A percentile compares a stretch with the other conserved stretches of the same genome.
Conservation (phyloP, 1,284 basidiomycete species). For the Sphagnurus paluster region DNA sequence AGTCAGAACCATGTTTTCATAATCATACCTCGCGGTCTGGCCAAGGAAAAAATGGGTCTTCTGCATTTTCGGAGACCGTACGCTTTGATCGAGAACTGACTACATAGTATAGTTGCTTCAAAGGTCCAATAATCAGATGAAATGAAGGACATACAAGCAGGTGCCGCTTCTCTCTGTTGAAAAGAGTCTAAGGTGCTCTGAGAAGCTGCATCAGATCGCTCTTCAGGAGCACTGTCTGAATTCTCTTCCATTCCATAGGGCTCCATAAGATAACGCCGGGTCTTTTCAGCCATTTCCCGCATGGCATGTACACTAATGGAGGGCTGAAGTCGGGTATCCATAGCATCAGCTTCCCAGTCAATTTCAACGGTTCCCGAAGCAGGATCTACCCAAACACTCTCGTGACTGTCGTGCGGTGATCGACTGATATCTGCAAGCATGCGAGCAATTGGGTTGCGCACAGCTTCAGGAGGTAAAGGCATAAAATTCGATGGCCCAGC, state of each 20-base stretch:
- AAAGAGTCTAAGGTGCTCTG: neutral
- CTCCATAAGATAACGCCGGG: neutral
- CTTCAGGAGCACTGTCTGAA: neutral
- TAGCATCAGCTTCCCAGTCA: neutral
- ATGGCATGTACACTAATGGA: neutral
- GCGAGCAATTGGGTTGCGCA: neutral
- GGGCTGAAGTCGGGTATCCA: neutral
- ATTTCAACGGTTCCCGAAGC: neutral
- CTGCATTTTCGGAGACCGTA: slow-evolving; percentile 1
- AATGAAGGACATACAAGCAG: too few species aligned
- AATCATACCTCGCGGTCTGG: slow-evolving; percentile 1
- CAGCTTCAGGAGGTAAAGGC: neutral
- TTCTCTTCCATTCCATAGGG: neutral
- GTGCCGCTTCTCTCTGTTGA: too few species aligned
- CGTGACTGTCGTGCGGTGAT: neutral
- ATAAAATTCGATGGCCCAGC: neutral
- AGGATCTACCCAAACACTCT: neutral
- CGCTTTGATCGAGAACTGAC: neutral
- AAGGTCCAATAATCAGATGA: neutral
- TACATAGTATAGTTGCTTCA: neutral
- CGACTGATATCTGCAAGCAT: neutral
- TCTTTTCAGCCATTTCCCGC: slow-evolving; percentile 5
- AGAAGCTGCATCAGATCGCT: neutral
- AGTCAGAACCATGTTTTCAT: neutral
- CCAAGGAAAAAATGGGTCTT: neutral